Conservation (phyloP, 2,329 filamentous ascomycete species). For the Fusarium neocosmosporiellum region DNA sequence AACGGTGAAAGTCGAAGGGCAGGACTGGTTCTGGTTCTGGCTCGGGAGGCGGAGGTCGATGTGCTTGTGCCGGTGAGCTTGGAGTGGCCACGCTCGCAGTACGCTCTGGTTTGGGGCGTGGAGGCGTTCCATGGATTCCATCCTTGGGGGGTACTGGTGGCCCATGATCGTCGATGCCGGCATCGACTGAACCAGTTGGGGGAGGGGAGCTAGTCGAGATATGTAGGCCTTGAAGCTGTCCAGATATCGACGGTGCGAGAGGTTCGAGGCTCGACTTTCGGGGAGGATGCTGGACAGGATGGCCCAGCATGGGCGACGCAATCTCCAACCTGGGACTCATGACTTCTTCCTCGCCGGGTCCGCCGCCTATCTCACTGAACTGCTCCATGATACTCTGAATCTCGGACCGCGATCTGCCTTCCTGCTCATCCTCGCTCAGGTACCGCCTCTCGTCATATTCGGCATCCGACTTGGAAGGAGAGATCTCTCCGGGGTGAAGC, state of each 20-base stretch:
- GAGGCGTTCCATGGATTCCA: conserved; percentile 56
- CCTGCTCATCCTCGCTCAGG: conserved; percentile 71
- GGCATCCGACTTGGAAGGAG: conserved; percentile 65
- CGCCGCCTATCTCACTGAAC: conserved; percentile 81
- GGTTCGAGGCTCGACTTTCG: conserved; percentile 89
- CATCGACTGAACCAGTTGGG: conserved; percentile 51
- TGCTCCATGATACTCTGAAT: conserved; percentile 99
- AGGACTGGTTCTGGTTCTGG: conserved; percentile 83
- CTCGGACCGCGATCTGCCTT: conserved; percentile 80
- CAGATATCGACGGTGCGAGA: conserved; percentile 62
- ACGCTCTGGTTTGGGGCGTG: conserved; percentile 54
- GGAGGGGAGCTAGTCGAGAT: conserved; percentile 54
- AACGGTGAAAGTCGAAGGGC: conserved; percentile 97
- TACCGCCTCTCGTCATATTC: conserved; percentile 68
- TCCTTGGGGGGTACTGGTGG: conserved; percentile 73
- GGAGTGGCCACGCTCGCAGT: conserved; percentile 48
- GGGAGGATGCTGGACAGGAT: conserved; percentile 77
- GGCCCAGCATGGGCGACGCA: conserved; percentile 80
- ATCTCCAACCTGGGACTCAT: conserved; percentile 91
- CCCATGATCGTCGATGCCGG: conserved; percentile 57
- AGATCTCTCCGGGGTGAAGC: conserved; percentile 56
- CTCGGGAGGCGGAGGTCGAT: conserved; percentile 77
- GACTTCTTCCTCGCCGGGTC: conserved; percentile 81
- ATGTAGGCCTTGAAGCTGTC: conserved; percentile 59
- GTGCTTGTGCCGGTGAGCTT: conserved; percentile 62